These are phyloP conservation scores for Botrytis fabae DNA, from an alignment of 2,329 filamentous ascomycete species.

Conservation along the genomic window DNA sequence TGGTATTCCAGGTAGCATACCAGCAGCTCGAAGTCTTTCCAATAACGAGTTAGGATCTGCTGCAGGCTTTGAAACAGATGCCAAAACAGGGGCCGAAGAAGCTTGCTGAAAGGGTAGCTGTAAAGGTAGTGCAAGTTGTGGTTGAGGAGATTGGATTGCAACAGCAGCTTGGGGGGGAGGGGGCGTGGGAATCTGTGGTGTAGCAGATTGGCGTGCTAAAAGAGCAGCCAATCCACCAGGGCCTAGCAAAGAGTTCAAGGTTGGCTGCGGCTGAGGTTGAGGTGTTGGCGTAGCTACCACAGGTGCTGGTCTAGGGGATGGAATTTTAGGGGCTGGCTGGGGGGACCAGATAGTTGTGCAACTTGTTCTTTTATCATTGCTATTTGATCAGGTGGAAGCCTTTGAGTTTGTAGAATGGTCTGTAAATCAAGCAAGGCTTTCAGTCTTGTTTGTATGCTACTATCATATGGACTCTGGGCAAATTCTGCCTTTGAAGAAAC, in stretches of 20 bases:
- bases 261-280: slow-evolving; percentile 38
- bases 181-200: slow-evolving; percentile 52
- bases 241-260: slow-evolving; percentile 57
- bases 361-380: slow-evolving; percentile 84
- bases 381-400: slow-evolving; percentile 77
- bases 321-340: slow-evolving; percentile 39
- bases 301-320: slow-evolving; percentile 42
- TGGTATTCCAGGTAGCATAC: slow-evolving; percentile 56
- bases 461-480: slow-evolving; percentile 73
- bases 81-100: slow-evolving; percentile 37
- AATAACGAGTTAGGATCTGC: slow-evolving; percentile 55
- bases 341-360: slow-evolving; percentile 59
- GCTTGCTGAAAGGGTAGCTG: slow-evolving; percentile 34
- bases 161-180: slow-evolving; percentile 43
- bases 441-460: slow-evolving; percentile 73
- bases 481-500: slow-evolving; percentile 70
- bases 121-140: slow-evolving; percentile 44
- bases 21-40: slow-evolving; percentile 66
- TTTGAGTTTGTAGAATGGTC: slow-evolving; percentile 73
- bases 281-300: slow-evolving; percentile 33
- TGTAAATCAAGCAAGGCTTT: slow-evolving; percentile 86
- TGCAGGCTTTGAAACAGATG: slow-evolving; percentile 44
- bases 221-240: slow-evolving; percentile 52
- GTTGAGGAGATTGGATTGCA: slow-evolving; percentile 53
- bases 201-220: slow-evolving; percentile 54